A percentile compares a stretch with the other conserved stretches of the same genome.
phyloP scores from a whole-genome alignment of 768 basidiomycete species.

The Pulveroboletus sp. region DNA sequence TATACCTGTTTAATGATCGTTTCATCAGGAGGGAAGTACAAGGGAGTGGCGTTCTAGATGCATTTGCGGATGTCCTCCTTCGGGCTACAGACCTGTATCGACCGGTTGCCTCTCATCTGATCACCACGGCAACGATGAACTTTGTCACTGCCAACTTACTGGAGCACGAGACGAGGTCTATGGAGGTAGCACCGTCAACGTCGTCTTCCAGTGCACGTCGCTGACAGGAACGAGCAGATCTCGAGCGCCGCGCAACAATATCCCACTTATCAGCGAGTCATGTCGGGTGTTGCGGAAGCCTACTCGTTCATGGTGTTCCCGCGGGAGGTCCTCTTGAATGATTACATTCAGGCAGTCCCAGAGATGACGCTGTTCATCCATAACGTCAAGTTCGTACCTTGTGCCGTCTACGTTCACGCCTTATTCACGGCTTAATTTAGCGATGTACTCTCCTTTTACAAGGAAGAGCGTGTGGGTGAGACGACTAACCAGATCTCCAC shows the following conservation, averaged over 20 bases:
- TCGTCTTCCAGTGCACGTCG: not conserved
- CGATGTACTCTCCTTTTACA: slow-evolving; percentile 39
- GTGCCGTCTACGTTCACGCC: not conserved
- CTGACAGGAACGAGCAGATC: slow-evolving; percentile 6
- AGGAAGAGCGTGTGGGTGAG: slow-evolving; percentile 37
- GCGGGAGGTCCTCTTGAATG: slow-evolving; percentile 24
- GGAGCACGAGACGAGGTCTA: slow-evolving; percentile 28
- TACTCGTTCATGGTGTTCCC: slow-evolving; percentile 37
- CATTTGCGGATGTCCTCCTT: slow-evolving; percentile 31
- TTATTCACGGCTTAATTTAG: slow-evolving; percentile 15
- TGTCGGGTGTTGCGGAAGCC: slow-evolving; percentile 34
- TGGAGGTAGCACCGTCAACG: slow-evolving; percentile 18
- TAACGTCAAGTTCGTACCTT: slow-evolving; percentile 33
- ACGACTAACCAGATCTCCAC: slow-evolving; percentile 33
- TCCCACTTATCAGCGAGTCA: slow-evolving; percentile 22
- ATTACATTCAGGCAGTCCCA: slow-evolving; percentile 37
- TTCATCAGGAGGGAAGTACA: slow-evolving; percentile 30
- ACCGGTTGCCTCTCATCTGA: slow-evolving; percentile 29
- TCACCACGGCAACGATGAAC: slow-evolving; percentile 34
- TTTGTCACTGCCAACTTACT: slow-evolving; percentile 32
- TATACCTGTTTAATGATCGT: slow-evolving; percentile 33
- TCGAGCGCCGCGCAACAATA: slow-evolving; percentile 24
- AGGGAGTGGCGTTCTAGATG: slow-evolving; percentile 28
- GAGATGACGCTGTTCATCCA: slow-evolving; percentile 33
- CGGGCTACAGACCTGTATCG: slow-evolving; percentile 27